Base-by-base conservation (phyloP, 805 yeast genomes). In the Wickerhamiella qilinensis region DNA sequence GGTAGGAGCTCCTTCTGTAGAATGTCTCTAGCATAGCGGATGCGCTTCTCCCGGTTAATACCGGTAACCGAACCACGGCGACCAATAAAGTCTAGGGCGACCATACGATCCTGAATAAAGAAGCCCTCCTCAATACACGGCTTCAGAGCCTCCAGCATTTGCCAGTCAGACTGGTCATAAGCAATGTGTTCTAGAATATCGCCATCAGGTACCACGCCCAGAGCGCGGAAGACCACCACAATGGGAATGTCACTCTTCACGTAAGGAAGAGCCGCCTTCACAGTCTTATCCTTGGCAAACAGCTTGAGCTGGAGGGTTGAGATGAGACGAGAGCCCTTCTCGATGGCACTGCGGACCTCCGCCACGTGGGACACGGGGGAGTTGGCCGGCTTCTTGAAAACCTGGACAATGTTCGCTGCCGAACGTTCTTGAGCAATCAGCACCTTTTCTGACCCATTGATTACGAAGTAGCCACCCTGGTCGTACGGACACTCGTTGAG, bases 71-170 rank as follows among this genome's bases (percentile, higher is more conserved):
- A 86, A 61, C 93, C 93, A 75, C 99, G 85, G 66, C 97, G 82
- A 50, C 98, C 99, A 54, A 91, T 91, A 61, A 77, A 91, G 66
- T 91, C 98, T 46, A 91, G 72, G 1, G 98, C 98, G 37, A 93
- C 94, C 64, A 91, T 97, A 55, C 94, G 77, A 56, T 93, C 96
- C 65, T 91, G 98, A 48, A 91, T 86, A 38, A 91, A 91, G 61
- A 91, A 93, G 38, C 96, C 98, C 65, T 93, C 98, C 60, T 91
- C 99, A 45, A 91, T 93, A 72, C 97, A 91, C 5, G 99, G 98
- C 60, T 91, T 93, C 55, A 91, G 69, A 91, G 91, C 84, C 63
- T 91, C 99, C 60, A 91, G 71, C 98, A 91, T 91, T 63, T 91
- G 98, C 96, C 97, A 88, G 65, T 91, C 99, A 49, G 78, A 81